These are phyloP conservation scores for Staphylotrichum tortipilum DNA, from an alignment of 495 filamentous ascomycete species.

Conservation along the genomic window DNA sequence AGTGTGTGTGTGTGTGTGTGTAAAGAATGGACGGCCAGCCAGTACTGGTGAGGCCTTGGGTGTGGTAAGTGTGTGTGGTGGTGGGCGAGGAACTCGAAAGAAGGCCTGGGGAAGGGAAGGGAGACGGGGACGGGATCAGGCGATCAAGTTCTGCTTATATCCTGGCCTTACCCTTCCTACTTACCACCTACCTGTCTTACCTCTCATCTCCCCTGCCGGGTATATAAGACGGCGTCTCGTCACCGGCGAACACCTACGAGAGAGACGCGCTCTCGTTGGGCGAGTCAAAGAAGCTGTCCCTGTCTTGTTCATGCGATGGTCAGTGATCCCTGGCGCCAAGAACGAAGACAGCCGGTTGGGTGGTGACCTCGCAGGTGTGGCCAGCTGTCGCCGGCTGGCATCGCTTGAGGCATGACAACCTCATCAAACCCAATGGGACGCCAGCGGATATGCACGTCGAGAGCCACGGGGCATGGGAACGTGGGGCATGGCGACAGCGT, in stretches of 20 bases:
- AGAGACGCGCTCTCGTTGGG: not conserved
- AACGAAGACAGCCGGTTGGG: not conserved
- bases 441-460: constrained; percentile 3
- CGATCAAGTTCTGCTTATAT: not conserved
- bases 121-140: too few relatives aligned
- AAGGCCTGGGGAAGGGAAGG: not conserved
- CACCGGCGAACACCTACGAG: not conserved
- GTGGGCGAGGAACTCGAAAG: not conserved
- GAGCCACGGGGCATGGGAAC: too few relatives aligned
- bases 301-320: constrained; percentile 12
- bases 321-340: constrained; percentile 1
- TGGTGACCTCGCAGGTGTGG: not conserved
- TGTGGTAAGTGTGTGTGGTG: not conserved
- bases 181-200: not conserved
- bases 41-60: not conserved
- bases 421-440: constrained; percentile 13
- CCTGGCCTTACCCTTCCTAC: not conserved
- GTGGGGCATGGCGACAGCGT: too few relatives aligned
- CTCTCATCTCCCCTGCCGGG: not conserved
- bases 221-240: not conserved
- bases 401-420: constrained; percentile 8
- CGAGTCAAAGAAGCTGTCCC: not conserved
- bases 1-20: not conserved
- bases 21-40: constrained; percentile 1
- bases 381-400: not conserved